Evolutionary conservation across 768 basidiomycete genomes (phyloP).

Genomic region (Tephrocybe sp.): DNA sequence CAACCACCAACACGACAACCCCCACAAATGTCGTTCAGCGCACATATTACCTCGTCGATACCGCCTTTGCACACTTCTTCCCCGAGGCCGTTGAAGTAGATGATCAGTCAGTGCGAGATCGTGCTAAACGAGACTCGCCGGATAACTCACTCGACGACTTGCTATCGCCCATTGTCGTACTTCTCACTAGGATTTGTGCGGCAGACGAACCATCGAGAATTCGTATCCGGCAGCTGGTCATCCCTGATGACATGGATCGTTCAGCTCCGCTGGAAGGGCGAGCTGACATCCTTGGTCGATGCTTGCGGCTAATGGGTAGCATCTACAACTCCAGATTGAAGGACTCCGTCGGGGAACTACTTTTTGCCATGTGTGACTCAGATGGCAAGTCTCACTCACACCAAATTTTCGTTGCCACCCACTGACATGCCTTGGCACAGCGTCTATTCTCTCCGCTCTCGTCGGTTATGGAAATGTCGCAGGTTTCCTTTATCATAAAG

Average conservation of each 20-base stretch:
- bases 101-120: constrained; percentile 55
- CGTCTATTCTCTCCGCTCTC: constrained; percentile 67
- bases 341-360: constrained; percentile 79
- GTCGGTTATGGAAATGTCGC: constrained; percentile 96
- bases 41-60: constrained; percentile 66
- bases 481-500: constrained; percentile 91
- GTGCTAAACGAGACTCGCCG: constrained; percentile 41
- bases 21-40: constrained; percentile 54
- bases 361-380: constrained; percentile 79
- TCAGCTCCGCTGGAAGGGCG: constrained; percentile 71
- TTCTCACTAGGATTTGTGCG: constrained; percentile 68
- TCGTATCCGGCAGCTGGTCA: constrained; percentile 62
- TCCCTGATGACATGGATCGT: constrained; percentile 82
- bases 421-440: constrained; percentile 27
- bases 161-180: constrained; percentile 70
- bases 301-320: constrained; percentile 71
- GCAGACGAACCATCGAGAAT: constrained; percentile 57
- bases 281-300: constrained; percentile 71
- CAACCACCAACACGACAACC: constrained; percentile 31
- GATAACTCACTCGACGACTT: constrained; percentile 73
- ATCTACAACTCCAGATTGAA: constrained; percentile 74
- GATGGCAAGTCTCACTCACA: constrained; percentile 40
- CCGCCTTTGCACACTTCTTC: constrained; percentile 57
- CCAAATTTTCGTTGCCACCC: background rate
- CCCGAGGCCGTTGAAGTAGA: constrained; percentile 65